These are phyloP conservation scores for Lantana camara DNA, from an alignment of 257 asterid species.

Conservation along the genomic window DNA sequence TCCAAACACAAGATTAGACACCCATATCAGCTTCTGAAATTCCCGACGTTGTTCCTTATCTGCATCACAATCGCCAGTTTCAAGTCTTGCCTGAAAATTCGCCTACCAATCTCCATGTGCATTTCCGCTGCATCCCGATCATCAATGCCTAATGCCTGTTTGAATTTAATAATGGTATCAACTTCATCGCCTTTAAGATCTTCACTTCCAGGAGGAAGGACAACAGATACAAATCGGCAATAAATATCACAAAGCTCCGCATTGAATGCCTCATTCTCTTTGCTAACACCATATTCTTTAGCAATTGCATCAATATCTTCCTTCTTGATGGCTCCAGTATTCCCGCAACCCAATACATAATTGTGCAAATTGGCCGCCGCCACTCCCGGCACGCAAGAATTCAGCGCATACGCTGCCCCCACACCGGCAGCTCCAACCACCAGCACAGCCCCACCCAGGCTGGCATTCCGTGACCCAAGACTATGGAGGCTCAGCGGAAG, in stretches of 20 bases:
- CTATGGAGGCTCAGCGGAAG: too few relatives aligned
- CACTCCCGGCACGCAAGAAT: conserved; percentile 82
- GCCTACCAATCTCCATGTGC: conserved; percentile 99
- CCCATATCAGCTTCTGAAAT: conserved; percentile 94
- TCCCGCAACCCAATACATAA: conserved; percentile 73
- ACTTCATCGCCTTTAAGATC: conserved; percentile 93
- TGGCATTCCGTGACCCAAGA: conserved; percentile 69
- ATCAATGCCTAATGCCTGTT: conserved; percentile 88
- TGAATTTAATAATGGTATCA: conserved; percentile 73
- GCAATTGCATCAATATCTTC: conserved; percentile 88
- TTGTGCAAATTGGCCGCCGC: conserved; percentile 88
- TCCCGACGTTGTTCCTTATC: conserved; percentile 83
- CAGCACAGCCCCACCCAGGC: conserved; percentile 82
- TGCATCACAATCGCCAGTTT: conserved; percentile 88
- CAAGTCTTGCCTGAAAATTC: conserved; percentile 93
- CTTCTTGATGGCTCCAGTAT: conserved; percentile 71
- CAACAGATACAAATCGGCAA: conserved; percentile 75
- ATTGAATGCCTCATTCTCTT: conserved; percentile 81
- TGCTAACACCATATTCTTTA: conserved; percentile 85
- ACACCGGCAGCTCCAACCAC: conserved; percentile 86
- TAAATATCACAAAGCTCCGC: conserved; percentile 92
- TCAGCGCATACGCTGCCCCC: conserved; percentile 82
- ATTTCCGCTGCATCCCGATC: conserved; percentile 97
- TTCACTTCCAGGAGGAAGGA: conserved; percentile 81
- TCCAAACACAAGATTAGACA: conserved; percentile 93